phyloP scores from a whole-genome alignment of 2,329 filamentous ascomycete genomes.

The Pseudomassariella vexata region DNA sequence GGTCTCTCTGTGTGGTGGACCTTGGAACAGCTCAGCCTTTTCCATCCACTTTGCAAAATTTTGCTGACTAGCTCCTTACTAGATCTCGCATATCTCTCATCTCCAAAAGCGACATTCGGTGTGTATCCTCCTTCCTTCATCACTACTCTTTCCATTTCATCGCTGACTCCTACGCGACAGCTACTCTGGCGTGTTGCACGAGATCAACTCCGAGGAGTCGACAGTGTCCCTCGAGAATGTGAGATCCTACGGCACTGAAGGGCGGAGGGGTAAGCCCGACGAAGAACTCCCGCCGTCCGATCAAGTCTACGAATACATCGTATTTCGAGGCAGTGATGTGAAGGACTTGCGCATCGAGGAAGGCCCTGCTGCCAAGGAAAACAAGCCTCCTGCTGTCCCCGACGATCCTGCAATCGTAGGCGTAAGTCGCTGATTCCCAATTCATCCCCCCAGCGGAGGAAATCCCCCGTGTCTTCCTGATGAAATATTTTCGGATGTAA shows the following conservation, averaged over 20 bases:
- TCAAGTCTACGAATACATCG: constrained; percentile 95
- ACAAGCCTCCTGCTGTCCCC: constrained; percentile 71
- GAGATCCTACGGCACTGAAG: constrained; percentile 88
- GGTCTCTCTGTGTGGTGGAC: constrained; percentile 11
- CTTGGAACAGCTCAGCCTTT: constrained; percentile 1
- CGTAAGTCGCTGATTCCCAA: constrained; percentile 59
- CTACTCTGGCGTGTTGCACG: constrained; percentile 91
- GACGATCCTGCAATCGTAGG: constrained; percentile 95
- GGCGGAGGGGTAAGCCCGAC: constrained; percentile 68
- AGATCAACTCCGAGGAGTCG: constrained; percentile 96
- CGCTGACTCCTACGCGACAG: constrained; percentile 43
- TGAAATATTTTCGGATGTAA: constrained; percentile 98
- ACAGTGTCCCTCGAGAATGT: constrained; percentile 98
- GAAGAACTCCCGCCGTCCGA: constrained; percentile 82
- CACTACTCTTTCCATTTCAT: constrained; percentile 8
- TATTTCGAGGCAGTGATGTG: constrained; percentile 96
- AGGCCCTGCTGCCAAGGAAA: constrained; percentile 66
- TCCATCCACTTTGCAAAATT: constrained; percentile 11
- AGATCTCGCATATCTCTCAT: constrained; percentile 94
- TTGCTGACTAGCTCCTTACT: constrained; percentile 18
- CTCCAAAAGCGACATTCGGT: constrained; percentile 97
- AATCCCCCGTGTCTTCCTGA: constrained; percentile 52
- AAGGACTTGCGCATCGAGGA: constrained; percentile 96
- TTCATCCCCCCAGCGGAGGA: constrained; percentile 10
- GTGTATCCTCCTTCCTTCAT: constrained; percentile 29